These are phyloP conservation scores for Saturnispora mendoncae DNA, from an alignment of 805 yeast genomes.

Conservation along the genomic window DNA sequence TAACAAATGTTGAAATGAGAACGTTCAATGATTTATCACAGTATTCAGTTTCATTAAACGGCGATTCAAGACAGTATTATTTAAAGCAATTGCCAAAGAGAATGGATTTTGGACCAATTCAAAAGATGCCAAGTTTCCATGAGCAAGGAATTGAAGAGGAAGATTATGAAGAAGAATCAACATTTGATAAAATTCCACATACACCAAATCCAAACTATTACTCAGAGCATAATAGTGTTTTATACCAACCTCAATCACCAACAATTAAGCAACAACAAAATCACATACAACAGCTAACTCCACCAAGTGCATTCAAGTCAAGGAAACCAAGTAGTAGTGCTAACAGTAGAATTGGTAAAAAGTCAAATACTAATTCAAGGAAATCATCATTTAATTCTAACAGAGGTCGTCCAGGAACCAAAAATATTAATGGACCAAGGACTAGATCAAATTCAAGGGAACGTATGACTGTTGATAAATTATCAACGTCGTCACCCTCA, in stretches of 20 bases:
- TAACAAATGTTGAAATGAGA: conserved; percentile 10
- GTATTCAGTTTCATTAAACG: conserved; percentile 9
- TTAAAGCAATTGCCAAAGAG: conserved; percentile 1
- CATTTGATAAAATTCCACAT: background rate
- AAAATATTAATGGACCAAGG: background rate
- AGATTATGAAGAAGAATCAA: background rate
- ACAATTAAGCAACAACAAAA: background rate
- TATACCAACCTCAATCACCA: conserved; percentile 2
- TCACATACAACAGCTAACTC: background rate
- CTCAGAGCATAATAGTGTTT: too few relatives aligned
- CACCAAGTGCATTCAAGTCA: conserved; percentile 8
- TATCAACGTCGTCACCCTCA: conserved; percentile 1
- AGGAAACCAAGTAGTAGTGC: conserved; percentile 3
- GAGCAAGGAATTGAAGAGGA: background rate
- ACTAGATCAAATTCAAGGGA: conserved; percentile 2
- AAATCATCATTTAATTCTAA: background rate
- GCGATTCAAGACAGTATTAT: conserved; percentile 9
- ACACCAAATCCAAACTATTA: too few relatives aligned
- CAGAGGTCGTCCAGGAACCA: background rate
- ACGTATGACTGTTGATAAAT: conserved; percentile 2
- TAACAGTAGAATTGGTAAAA: background rate
- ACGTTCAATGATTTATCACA: conserved; percentile 8
- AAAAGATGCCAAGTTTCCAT: background rate
- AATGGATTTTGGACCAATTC: background rate
- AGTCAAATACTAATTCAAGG: background rate